These are phyloP conservation scores for Xerocomus nothofagi DNA, from an alignment of 1,284 basidiomycete species.

Conservation along the genomic window DNA sequence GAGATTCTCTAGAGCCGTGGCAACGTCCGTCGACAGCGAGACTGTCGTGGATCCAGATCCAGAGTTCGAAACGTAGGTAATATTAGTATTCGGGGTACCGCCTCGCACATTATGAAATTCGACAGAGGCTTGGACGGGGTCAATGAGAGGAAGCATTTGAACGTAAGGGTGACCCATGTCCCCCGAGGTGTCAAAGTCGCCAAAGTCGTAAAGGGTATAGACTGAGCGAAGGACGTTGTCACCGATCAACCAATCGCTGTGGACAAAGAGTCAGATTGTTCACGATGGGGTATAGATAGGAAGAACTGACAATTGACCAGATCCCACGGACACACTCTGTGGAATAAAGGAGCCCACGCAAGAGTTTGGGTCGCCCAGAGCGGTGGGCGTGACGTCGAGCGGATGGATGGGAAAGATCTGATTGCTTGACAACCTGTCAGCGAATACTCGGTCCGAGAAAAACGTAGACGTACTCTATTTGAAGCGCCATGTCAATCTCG, in stretches of 20 bases:
- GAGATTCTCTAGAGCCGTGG: constrained; percentile 57
- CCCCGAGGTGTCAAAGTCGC: constrained; percentile 65
- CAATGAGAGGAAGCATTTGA: constrained; percentile 65
- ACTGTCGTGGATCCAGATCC: constrained; percentile 47
- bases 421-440: constrained; percentile 43
- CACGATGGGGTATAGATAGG: not conserved
- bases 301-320: constrained; percentile 59
- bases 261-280: constrained; percentile 8
- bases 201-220: constrained; percentile 86
- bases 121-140: constrained; percentile 64
- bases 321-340: constrained; percentile 51
- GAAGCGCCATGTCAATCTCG: constrained; percentile 74
- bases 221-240: constrained; percentile 81
- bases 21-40: constrained; percentile 53
- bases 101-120: constrained; percentile 70
- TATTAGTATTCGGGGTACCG: constrained; percentile 58
- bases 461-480: constrained; percentile 57
- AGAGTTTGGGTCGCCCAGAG: constrained; percentile 41
- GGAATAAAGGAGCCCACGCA: constrained; percentile 78
- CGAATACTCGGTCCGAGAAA: constrained; percentile 4
- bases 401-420: constrained; percentile 73
- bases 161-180: constrained; percentile 74
- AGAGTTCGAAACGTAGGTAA: constrained; percentile 59
- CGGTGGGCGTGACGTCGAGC: constrained; percentile 60
- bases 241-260: constrained; percentile 82